Conservation (phyloP, 2,329 filamentous ascomycete genomes). For the Apiospora phragmitis region DNA sequence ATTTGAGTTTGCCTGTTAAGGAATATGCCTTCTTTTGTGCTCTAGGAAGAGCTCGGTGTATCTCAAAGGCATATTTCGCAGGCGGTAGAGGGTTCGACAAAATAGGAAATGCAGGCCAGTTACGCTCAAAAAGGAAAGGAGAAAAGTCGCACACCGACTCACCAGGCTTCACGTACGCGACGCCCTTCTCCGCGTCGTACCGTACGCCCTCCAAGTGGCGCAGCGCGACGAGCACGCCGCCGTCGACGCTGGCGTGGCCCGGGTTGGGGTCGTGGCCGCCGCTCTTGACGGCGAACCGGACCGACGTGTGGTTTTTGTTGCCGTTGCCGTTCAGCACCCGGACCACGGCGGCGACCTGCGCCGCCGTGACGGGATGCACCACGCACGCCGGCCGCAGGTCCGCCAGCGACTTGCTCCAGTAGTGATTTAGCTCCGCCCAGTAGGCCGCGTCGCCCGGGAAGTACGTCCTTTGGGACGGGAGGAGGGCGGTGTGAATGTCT, state of each 20-base stretch:
- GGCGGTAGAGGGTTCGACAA: no score
- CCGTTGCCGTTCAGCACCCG: neutral
- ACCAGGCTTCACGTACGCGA: conserved; percentile 4
- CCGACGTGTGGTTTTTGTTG: conserved; percentile 6
- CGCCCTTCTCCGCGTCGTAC: neutral
- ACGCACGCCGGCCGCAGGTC: neutral
- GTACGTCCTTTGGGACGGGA: neutral
- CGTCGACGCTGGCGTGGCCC: conserved; percentile 3
- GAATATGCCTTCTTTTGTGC: neutral
- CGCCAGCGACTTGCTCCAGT: conserved; percentile 1
- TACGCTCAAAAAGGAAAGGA: neutral
- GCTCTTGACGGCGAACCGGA: neutral
- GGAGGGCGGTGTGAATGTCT: neutral
- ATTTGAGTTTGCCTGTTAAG: neutral
- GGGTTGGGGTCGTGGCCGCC: neutral
- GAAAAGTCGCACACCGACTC: neutral
- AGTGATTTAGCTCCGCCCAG: neutral
- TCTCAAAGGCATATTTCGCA: no score
- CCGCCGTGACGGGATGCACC: neutral
- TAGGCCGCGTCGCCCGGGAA: neutral
- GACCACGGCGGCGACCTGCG: neutral
- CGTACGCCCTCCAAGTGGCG: neutral
- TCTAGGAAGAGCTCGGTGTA: neutral
- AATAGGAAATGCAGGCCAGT: neutral
- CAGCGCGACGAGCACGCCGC: neutral